These are phyloP conservation scores for Fragaria nilgerrensis DNA, from an alignment of 306 rosid species.

Conservation along the genomic window DNA sequence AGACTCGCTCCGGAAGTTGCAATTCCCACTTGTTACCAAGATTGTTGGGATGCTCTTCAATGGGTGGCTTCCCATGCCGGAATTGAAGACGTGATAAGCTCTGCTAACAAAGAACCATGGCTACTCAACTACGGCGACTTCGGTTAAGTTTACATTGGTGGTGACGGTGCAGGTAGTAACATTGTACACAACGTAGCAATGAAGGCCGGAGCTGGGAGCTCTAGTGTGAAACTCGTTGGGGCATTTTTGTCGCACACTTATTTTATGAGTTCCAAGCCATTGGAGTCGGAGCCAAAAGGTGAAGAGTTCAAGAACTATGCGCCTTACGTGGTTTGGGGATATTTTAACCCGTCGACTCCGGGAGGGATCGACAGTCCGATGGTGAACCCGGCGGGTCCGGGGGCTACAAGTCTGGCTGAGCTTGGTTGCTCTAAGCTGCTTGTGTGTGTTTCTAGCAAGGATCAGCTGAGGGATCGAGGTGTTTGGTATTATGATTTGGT, in stretches of 20 bases:
- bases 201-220: constrained; percentile 35
- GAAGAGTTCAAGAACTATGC: background rate
- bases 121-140: constrained; percentile 37
- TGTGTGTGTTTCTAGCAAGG: constrained; percentile 42
- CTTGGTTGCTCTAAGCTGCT: constrained; percentile 37
- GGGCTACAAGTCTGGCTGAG: constrained; percentile 30
- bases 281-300: constrained; percentile 26
- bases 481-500: constrained; percentile 22
- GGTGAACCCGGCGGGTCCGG: constrained; percentile 42
- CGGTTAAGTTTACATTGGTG: constrained; percentile 32
- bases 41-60: constrained; percentile 43
- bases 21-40: constrained; percentile 48
- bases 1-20: constrained; percentile 44
- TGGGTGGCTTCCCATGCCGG: constrained; percentile 36
- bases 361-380: constrained; percentile 41
- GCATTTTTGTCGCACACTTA: constrained; percentile 32
- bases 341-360: constrained; percentile 23
- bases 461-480: constrained; percentile 42
- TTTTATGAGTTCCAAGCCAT: constrained; percentile 34
- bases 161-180: constrained; percentile 45
- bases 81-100: background rate
- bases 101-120: constrained; percentile 34
- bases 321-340: constrained; percentile 20
- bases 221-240: constrained; percentile 33
- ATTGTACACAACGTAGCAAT: constrained; percentile 35